Conservation (phyloP, 495 filamentous ascomycete species). For the Aspergillus haitiensis region DNA sequence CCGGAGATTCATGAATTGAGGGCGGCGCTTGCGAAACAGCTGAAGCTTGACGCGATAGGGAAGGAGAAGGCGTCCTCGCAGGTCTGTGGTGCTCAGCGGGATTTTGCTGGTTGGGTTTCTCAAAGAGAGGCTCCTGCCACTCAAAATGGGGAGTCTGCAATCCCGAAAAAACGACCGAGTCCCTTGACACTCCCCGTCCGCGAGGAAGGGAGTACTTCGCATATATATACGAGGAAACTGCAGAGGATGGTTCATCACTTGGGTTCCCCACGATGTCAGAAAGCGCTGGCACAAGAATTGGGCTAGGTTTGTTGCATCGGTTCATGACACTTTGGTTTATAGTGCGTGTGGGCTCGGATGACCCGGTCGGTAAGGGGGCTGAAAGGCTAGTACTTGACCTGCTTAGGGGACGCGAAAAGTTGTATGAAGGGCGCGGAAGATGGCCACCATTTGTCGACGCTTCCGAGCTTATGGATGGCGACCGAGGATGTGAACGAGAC, state of each 20-base stretch:
- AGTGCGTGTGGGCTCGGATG: slow-evolving; percentile 23
- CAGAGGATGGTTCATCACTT: slow-evolving; percentile 41
- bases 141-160: slow-evolving; percentile 58
- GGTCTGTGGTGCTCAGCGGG: slow-evolving; percentile 41
- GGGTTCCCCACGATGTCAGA: slow-evolving; percentile 24
- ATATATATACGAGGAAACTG: slow-evolving; percentile 76
- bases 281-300: slow-evolving; percentile 38
- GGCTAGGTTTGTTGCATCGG: slow-evolving; percentile 40
- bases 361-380: slow-evolving; percentile 33
- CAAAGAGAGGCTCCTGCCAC: slow-evolving; percentile 59
- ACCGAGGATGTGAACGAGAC: slow-evolving; percentile 58
- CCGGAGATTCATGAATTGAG: slow-evolving; percentile 37
- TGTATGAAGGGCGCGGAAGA: slow-evolving; percentile 74
- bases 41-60: slow-evolving; percentile 22
- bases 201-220: slow-evolving; percentile 80
- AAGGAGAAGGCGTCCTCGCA: slow-evolving; percentile 40
- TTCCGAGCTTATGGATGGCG: slow-evolving; percentile 81
- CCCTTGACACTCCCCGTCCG: slow-evolving; percentile 70
- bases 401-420: slow-evolving; percentile 90
- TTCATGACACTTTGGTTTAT: slow-evolving; percentile 27
- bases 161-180: slow-evolving; percentile 65
- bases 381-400: slow-evolving; percentile 66
- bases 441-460: slow-evolving; percentile 60
- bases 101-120: slow-evolving; percentile 43
- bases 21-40: slow-evolving; percentile 38